Evolutionary conservation across 768 basidiomycete species (phyloP), one percentile per base, ranked within the genome.

Genomic region (Psilocybe tampanensis): DNA sequence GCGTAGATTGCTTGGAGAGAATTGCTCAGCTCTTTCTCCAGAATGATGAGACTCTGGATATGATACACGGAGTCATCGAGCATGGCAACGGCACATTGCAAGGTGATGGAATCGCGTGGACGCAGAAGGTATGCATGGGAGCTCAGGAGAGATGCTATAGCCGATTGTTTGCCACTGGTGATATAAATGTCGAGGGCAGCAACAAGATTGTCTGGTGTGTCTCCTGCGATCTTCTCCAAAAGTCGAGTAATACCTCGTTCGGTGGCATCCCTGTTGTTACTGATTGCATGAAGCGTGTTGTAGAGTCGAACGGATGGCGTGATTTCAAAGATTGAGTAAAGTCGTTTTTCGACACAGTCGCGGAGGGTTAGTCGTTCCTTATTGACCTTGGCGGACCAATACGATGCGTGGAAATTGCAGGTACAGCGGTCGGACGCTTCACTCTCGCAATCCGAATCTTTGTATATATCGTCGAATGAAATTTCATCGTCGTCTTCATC

Each of bases 121-220:
- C 86, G 85, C n/a, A 89, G 74, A 43, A 89, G 81, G 50, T 85
- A 76, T 1, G 72, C 68, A 62, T 88, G 71, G 0, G 71, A 54
- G 18, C 74, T 66, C 48, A 89, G 79, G 9, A 87, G 76, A 0
- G 55, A 33, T 41, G 73, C 47, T 59, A 88, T 68, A 24, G 62
- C 63, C 0, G 68, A 64, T 6, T 69, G 57, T 32, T 80, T 63
- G 61, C 67, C 63, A 41, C 78, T 74, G 3, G 65, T 39, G 3
- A 78, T 67, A 63, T 81, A 67, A 56, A 88, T 83, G 2, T 80
- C 78, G 11, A 90, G 74, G 0, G 86, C 83, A 0, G 80, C 80
- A 1, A 75, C 76, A 29, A 86, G 73, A 13, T 80, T 80, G 18
- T 86, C 84, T 0, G 83, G 74, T 7, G 80, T 78, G 55, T 72